Base-by-base conservation (phyloP, 495 filamentous ascomycete genomes). In the Sabuloglossum arenarium region DNA sequence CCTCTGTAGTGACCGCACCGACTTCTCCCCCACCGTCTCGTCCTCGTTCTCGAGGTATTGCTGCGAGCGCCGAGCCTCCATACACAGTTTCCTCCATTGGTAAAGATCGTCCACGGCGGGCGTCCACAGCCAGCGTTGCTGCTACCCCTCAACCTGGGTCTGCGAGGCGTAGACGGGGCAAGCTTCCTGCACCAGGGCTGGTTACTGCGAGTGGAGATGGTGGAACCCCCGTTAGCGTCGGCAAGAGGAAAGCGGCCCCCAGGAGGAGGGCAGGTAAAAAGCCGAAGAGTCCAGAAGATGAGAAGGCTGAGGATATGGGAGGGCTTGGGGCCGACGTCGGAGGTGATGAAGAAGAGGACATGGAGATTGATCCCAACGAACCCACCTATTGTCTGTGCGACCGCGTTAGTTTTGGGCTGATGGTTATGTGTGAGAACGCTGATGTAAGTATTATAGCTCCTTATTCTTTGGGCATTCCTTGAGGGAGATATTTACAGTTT, bases 401-500 rank as follows among this genome's bases (percentile, higher is more conserved):
- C 57, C 77, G 90, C 56, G 88, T 97, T 43, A 94, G 87, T 64
- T 94, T 81, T 65, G 91, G 91, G 53, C 82, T 79, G 27, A 98
- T 98, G 91, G 89, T 98, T 64, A 81, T 81, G 61, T 98, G 91
- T 62, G 91, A 97, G 62, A 94, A 93, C 63, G 69, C 71, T 55
- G 80, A 93, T 73, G 89, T 94, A 73, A 79, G 87, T 63, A 6
- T 54, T 31, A 45, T 25, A 37, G 49, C 23, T 16, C 24, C 45
- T 57, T 59, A 16, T 59, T 21, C 39, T 8, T 43, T 5, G 21
- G 53, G 23, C 23, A 10, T 58, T 60, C 14, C 58, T 29, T 59
- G 25, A 25, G 57, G 32, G 30, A 57, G 29, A 58, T 25, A 28
- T 21, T 31, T 42, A 56, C 56, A 19, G 54, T 37, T 21, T 34